phyloP scores from a whole-genome alignment of 2,329 filamentous ascomycete species.

The Albophoma yamanashiensis region DNA sequence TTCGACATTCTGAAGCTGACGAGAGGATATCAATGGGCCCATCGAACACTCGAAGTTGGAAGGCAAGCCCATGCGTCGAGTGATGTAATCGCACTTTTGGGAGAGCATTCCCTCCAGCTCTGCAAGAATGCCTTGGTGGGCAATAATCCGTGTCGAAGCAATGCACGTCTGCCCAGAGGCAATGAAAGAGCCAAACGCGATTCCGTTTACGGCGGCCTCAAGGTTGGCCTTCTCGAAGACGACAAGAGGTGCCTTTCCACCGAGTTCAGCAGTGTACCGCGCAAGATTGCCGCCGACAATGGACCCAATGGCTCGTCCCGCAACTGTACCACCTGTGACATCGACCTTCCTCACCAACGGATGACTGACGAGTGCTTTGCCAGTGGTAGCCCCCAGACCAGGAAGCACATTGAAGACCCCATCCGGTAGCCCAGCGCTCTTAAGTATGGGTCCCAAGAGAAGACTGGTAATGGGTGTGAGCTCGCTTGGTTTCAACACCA shows the following conservation, averaged over 20 bases:
- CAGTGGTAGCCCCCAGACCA: slow-evolving; percentile 41
- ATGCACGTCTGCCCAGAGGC: slow-evolving; percentile 51
- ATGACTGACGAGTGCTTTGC: slow-evolving; percentile 42
- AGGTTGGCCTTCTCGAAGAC: slow-evolving; percentile 57
- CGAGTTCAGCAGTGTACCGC: slow-evolving; percentile 60
- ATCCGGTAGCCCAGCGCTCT: slow-evolving; percentile 58
- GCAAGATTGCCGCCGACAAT: slow-evolving; percentile 57
- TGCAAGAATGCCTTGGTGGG: slow-evolving; percentile 56
- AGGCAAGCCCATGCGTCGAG: slow-evolving; percentile 44
- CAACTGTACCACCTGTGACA: slow-evolving; percentile 65
- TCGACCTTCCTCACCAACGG: slow-evolving; percentile 53
- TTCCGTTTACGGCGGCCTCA: slow-evolving; percentile 57
- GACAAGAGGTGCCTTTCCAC: slow-evolving; percentile 59
- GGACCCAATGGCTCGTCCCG: slow-evolving; percentile 57
- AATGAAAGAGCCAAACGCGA: slow-evolving; percentile 48
- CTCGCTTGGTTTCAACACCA: slow-evolving; percentile 53
- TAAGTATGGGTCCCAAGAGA: slow-evolving; percentile 46
- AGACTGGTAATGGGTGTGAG: slow-evolving; percentile 53
- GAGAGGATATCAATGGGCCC: slow-evolving; percentile 51
- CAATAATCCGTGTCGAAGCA: slow-evolving; percentile 64
- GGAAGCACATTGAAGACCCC: slow-evolving; percentile 57
- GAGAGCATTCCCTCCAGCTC: slow-evolving; percentile 54
- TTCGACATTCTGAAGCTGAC: slow-evolving; percentile 57
- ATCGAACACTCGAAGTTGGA: slow-evolving; percentile 48
- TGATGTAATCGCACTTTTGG: slow-evolving; percentile 47